phyloP scores from a whole-genome alignment of 345 rosid species.

The Linum usitatissimum region DNA sequence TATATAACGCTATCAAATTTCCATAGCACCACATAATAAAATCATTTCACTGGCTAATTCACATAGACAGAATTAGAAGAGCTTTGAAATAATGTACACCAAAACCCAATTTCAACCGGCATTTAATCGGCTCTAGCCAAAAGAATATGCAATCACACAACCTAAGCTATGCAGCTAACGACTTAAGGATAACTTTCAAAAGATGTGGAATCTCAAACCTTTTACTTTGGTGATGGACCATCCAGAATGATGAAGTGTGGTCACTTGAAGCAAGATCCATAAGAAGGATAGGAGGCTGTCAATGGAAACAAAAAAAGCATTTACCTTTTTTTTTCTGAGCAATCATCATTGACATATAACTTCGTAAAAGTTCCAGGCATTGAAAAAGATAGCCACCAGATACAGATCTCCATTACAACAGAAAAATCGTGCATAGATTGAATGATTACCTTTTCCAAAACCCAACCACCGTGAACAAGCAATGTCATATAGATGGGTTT shows the following conservation, averaged over 20 bases:
- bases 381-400: slow-evolving; percentile 2
- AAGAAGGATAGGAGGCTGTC: slow-evolving; percentile 73
- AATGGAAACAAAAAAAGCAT: slow-evolving; percentile 11
- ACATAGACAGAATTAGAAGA: neutral
- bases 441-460: slow-evolving; percentile 63
- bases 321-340: neutral
- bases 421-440: neutral
- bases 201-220: slow-evolving; percentile 38
- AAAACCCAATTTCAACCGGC: neutral
- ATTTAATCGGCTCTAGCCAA: too few relatives aligned
- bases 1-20: neutral
- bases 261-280: slow-evolving; percentile 65
- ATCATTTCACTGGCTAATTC: neutral
- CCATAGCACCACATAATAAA: neutral
- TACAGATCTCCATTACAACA: slow-evolving; percentile 2
- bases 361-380: neutral
- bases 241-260: slow-evolving; percentile 82
- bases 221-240: slow-evolving; percentile 82
- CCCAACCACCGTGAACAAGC: slow-evolving; percentile 83
- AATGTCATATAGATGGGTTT: slow-evolving; percentile 70
- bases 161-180: neutral
- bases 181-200: neutral
- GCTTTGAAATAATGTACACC: neutral
- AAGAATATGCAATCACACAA: neutral
- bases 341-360: neutral